These are phyloP conservation scores for Rugosomyces carneus DNA, from an alignment of 1,284 basidiomycete genomes.

Conservation along the genomic window DNA sequence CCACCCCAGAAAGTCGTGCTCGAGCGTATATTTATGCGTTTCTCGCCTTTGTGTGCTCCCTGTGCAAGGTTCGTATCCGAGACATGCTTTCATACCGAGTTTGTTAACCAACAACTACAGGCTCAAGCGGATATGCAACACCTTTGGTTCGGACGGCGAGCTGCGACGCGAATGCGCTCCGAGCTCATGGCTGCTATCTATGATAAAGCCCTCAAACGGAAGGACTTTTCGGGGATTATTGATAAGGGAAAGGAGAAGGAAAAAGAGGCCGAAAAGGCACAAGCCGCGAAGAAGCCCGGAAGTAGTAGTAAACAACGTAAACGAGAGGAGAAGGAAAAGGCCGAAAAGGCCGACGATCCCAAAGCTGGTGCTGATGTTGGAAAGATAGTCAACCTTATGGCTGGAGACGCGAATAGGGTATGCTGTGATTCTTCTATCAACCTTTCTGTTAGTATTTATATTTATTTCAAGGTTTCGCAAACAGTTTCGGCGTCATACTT, in stretches of 20 bases:
- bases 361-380: conserved; percentile 68
- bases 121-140: conserved; percentile 72
- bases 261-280: conserved; percentile 28
- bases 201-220: conserved; percentile 83
- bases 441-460: neutral
- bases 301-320: conserved; percentile 34
- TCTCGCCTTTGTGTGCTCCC: conserved; percentile 54
- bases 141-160: conserved; percentile 74
- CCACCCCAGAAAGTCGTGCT: conserved; percentile 41
- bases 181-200: conserved; percentile 83
- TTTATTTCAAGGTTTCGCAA: conserved; percentile 34
- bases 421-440: conserved; percentile 16
- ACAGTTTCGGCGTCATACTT: conserved; percentile 51
- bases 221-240: conserved; percentile 78
- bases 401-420: conserved; percentile 58
- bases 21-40: conserved; percentile 69
- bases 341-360: conserved; percentile 46
- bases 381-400: conserved; percentile 78
- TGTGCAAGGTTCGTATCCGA: conserved; percentile 40
- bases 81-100: neutral
- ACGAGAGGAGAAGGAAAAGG: conserved; percentile 31
- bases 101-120: conserved; percentile 16
- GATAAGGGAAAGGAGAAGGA: conserved; percentile 37
- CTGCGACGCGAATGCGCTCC: conserved; percentile 59
- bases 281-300: conserved; percentile 21